Conservation (phyloP, 257 asterid species). For the Jacaranda copaia region DNA sequence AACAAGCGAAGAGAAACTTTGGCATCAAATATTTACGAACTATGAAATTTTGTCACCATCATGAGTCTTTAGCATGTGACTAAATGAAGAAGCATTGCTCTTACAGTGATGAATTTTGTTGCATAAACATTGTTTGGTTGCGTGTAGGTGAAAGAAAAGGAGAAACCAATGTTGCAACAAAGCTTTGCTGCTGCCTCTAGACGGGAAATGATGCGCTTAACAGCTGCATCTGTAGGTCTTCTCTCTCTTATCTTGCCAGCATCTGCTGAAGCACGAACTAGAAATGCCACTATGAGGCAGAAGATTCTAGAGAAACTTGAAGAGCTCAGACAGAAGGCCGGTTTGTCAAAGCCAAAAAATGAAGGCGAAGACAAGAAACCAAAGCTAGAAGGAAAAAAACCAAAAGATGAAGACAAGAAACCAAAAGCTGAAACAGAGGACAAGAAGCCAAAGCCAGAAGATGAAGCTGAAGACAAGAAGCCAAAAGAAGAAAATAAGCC, state of each 20-base stretch:
- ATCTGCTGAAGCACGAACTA: slow-evolving; percentile 61
- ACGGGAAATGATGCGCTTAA: slow-evolving; percentile 54
- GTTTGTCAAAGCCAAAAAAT: slow-evolving; percentile 42
- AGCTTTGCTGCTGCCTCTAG: slow-evolving; percentile 43
- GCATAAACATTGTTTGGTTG: slow-evolving; percentile 11
- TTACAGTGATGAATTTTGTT: not conserved
- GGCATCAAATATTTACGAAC: too few species aligned
- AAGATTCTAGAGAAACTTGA: slow-evolving; percentile 54
- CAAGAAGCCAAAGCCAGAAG: slow-evolving; percentile 31
- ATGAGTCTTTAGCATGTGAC: not conserved
- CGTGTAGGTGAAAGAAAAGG: slow-evolving; percentile 49
- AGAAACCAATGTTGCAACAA: slow-evolving; percentile 34
- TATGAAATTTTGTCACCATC: not conserved
- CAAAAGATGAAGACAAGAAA: not conserved
- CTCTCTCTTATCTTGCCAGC: slow-evolving; percentile 46
- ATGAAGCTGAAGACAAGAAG: slow-evolving; percentile 26
- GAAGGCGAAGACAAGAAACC: slow-evolving; percentile 44
- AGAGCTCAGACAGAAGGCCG: slow-evolving; percentile 47
- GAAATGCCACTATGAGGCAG: slow-evolving; percentile 54
- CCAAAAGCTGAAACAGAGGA: slow-evolving; percentile 15
- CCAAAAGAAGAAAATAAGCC: slow-evolving; percentile 24
- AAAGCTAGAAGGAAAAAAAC: slow-evolving; percentile 42
- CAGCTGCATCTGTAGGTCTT: slow-evolving; percentile 55
- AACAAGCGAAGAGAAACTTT: too few species aligned
- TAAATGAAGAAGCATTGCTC: not conserved